Conservation (phyloP, 164 flowering plant species). For the Aristolochia fimbriata region DNA sequence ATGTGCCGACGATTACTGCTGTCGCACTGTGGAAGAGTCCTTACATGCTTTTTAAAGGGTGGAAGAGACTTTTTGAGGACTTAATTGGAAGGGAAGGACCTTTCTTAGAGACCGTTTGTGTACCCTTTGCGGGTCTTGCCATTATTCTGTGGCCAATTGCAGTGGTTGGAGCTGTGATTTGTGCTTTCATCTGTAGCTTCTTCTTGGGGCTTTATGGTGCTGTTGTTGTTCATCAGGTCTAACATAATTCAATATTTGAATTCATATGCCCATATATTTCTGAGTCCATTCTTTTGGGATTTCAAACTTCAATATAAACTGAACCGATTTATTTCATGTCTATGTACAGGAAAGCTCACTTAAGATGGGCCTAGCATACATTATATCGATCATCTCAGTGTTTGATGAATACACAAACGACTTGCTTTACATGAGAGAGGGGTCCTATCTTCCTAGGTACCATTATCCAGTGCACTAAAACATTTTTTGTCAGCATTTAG, state of each 20-base stretch:
- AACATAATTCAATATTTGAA: neutral
- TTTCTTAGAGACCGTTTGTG: conserved; percentile 79
- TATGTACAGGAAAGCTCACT: conserved; percentile 58
- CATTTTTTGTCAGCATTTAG: too few relatives aligned
- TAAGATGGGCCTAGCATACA: conserved; percentile 57
- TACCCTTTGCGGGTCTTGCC: conserved; percentile 91
- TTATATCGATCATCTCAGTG: conserved; percentile 55
- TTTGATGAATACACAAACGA: conserved; percentile 87
- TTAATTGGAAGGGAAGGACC: conserved; percentile 95
- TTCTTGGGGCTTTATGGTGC: conserved; percentile 61
- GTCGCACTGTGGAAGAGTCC: conserved; percentile 84
- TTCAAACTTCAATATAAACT: neutral
- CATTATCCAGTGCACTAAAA: too few relatives aligned
- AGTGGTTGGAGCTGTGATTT: conserved; percentile 54
- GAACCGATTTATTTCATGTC: conserved; percentile 1
- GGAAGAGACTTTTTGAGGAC: conserved; percentile 86
- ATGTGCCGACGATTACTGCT: conserved; percentile 44
- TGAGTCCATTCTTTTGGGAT: neutral
- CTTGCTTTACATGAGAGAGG: conserved; percentile 66
- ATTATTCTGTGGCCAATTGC: conserved; percentile 86
- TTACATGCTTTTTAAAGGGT: conserved; percentile 81
- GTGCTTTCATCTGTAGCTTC: conserved; percentile 55
- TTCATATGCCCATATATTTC: neutral
- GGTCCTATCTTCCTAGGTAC: conserved; percentile 84
- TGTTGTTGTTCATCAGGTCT: conserved; percentile 75